These are phyloP conservation scores for Chaetoceros tenuissimus DNA, from an alignment of 108 stramenopile species.

Conservation along the genomic window DNA sequence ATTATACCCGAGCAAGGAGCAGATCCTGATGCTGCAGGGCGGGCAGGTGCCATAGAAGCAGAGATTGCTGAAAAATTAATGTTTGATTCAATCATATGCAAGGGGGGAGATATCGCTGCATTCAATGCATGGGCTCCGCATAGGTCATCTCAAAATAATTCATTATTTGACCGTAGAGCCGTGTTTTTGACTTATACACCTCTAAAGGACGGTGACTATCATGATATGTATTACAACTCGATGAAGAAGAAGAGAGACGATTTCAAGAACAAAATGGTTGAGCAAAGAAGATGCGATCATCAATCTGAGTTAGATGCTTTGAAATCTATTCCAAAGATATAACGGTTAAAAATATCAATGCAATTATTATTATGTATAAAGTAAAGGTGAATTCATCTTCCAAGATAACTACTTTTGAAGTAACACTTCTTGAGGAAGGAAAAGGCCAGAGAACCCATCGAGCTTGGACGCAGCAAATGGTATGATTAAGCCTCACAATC, in stretches of 20 bases:
- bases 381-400: too few species aligned
- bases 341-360: background rate
- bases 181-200: constrained; percentile 71
- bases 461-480: too few species aligned
- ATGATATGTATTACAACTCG: constrained; percentile 35
- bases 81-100: constrained; percentile 36
- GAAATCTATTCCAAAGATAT: constrained; percentile 31
- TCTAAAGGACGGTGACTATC: constrained; percentile 37
- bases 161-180: constrained; percentile 44
- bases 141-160: constrained; percentile 33
- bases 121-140: constrained; percentile 61
- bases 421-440: too few species aligned
- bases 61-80: constrained; percentile 23
- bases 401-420: too few species aligned
- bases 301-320: constrained; percentile 27
- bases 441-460: too few species aligned
- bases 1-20: constrained; percentile 30
- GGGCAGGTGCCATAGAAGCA: constrained; percentile 44
- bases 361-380: too few species aligned
- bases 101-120: constrained; percentile 32
- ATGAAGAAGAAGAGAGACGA: constrained; percentile 34
- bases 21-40: constrained; percentile 53
- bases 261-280: constrained; percentile 22
- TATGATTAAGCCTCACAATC: too few species aligned
- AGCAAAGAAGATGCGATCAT: constrained; percentile 16